phyloP scores from a whole-genome alignment of 768 basidiomycete genomes.

The Lentinula aciculospora region DNA sequence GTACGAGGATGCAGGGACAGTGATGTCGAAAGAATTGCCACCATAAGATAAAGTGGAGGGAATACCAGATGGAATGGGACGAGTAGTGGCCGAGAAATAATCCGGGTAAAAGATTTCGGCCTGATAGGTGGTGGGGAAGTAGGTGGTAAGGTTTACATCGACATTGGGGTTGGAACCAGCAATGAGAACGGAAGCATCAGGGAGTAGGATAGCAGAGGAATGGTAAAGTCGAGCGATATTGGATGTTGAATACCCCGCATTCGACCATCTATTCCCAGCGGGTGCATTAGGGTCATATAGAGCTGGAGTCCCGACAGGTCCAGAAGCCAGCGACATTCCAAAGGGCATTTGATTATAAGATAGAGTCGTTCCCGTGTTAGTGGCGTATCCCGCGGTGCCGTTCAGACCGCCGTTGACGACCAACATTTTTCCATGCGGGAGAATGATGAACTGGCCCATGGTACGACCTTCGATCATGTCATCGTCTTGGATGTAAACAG shows the following conservation, averaged over 20 bases:
- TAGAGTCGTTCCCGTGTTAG: slow-evolving; percentile 43
- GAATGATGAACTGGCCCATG: slow-evolving; percentile 89
- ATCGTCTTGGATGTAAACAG: slow-evolving; percentile 67
- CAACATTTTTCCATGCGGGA: slow-evolving; percentile 74
- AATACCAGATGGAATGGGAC: slow-evolving; percentile 65
- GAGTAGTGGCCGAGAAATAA: slow-evolving; percentile 67
- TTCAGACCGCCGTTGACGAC: slow-evolving; percentile 79
- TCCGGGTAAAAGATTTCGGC: slow-evolving; percentile 90
- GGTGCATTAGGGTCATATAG: slow-evolving; percentile 78
- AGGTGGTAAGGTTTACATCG: slow-evolving; percentile 60
- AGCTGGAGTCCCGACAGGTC: slow-evolving; percentile 73
- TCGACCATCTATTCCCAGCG: slow-evolving; percentile 70
- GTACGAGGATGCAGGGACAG: slow-evolving; percentile 61
- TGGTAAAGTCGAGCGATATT: slow-evolving; percentile 84
- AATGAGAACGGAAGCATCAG: slow-evolving; percentile 80
- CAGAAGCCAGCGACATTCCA: slow-evolving; percentile 71
- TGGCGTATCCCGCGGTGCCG: slow-evolving; percentile 86
- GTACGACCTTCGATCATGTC: slow-evolving; percentile 68
- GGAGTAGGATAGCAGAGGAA: slow-evolving; percentile 84
- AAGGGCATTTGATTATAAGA: slow-evolving; percentile 54
- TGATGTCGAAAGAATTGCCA: slow-evolving; percentile 73
- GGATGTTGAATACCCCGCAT: slow-evolving; percentile 52
- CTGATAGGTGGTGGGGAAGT: slow-evolving; percentile 73
- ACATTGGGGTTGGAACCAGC: slow-evolving; percentile 93
- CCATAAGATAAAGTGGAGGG: slow-evolving; percentile 82